Evolutionary conservation across 441 rosid species (phyloP), one percentile per base, ranked within the genome.

Genomic region (Croton laevigatus): DNA sequence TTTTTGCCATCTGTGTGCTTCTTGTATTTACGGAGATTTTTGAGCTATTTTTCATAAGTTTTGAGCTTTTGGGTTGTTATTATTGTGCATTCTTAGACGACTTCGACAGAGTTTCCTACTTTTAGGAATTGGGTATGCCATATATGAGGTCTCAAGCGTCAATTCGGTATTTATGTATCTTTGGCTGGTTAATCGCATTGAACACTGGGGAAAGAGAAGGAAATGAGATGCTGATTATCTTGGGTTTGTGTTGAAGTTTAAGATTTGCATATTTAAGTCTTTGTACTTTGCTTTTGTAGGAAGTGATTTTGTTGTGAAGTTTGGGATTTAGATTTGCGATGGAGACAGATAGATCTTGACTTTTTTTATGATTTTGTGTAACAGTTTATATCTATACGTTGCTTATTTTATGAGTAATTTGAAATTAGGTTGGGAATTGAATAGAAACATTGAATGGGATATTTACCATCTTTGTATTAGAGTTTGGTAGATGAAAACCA

Each of bases 321-420:
- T 55, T 40, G 55, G 58, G 44, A 69, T 42, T 48, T 57, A 54
- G 77, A 68, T 68, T 68, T 46, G 69, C 14, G 32, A 61, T 20
- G 51, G 34, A 22, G 23, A 52, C 51, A 6, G 7, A 22, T 69
- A 70, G 78, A 69, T 69, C 70, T 74, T 69, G 70, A 69, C 34
- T 7, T 62, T 63, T 48, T 63, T 51, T 36, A n/a, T 12, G 38
- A 20, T 45, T 19, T 4, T 38, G 27, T 57, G 19, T 45, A 37
- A 46, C 19, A 10, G 34, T 52, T 10, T 71, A n/a, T 17, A 36
- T 27, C 34, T 69, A 23, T 32, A 59, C 34, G 20, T 64, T 71
- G 62, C 54, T 27, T 54, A 52, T 34, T 64, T 23, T 34, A 36
- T 11, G 20, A 67, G 44, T 27, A 22, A 6, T 61, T 34, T 23